phyloP scores from a whole-genome alignment of 2,329 filamentous ascomycete genomes.

The Capronia epimyces region DNA sequence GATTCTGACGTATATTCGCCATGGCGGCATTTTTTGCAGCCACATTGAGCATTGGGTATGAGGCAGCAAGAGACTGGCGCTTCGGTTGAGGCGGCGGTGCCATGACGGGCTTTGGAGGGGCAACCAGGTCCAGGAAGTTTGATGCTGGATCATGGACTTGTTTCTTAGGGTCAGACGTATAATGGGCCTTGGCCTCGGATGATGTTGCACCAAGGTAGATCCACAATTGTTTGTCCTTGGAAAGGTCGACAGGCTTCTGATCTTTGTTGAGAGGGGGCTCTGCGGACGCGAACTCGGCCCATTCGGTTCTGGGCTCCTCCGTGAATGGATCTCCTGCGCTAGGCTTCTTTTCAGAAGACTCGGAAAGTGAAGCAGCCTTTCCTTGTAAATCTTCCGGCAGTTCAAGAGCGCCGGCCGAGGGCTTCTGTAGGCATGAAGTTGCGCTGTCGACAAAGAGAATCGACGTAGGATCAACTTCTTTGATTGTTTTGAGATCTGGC shows the following conservation, averaged over 20 bases:
- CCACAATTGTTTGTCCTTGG: conserved; percentile 72
- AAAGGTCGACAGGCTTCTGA: conserved; percentile 66
- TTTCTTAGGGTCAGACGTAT: conserved; percentile 68
- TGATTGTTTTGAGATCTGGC: conserved; percentile 67
- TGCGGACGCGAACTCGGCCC: conserved; percentile 72
- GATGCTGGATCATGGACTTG: conserved; percentile 44
- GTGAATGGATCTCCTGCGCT: conserved; percentile 33
- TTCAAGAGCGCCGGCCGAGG: conserved; percentile 42
- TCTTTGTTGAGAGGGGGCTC: conserved; percentile 53
- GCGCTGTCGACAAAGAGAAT: conserved; percentile 47
- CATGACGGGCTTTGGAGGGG: conserved; percentile 29
- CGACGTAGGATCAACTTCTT: conserved; percentile 57
- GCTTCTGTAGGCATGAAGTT: conserved; percentile 43
- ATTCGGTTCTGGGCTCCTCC: conserved; percentile 48
- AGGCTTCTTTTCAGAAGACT: conserved; percentile 31
- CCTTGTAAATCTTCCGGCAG: conserved; percentile 45
- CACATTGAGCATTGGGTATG: conserved; percentile 22
- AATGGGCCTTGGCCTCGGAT: conserved; percentile 85
- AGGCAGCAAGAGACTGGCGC: conserved; percentile 26
- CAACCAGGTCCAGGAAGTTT: conserved; percentile 47
- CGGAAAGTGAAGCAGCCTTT: conserved; percentile 34
- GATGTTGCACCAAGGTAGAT: conserved; percentile 80
- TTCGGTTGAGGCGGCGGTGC: conserved; percentile 29
- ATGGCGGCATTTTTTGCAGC: conserved; percentile 23
- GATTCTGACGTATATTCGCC: conserved; percentile 17